These are phyloP conservation scores for rapeseed (Brassica napus) DNA, from an alignment of 345 rosid genomes.

Conservation along the genomic window Da-Ae NC_063452.1:13053001-13053500, in stretches of 20 bases:
- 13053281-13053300: slow-evolving; percentile 5
- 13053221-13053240: not conserved
- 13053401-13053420: slow-evolving; percentile 17
- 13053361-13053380: slow-evolving; percentile 16
- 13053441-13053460: slow-evolving; percentile 9
- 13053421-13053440: not conserved
- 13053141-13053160: not conserved
- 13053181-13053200: not conserved
- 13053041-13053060: not conserved
- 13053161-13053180: slow-evolving; percentile 11
- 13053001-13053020: not conserved
- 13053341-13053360: not conserved
- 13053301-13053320: not conserved
- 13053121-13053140: not conserved
- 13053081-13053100: slow-evolving; percentile 10
- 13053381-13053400: slow-evolving; percentile 12
- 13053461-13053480: slow-evolving; percentile 18
- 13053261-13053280: slow-evolving; percentile 8
- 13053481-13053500: not conserved
- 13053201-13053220: not conserved
- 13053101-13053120: slow-evolving; percentile 7
- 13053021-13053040: not conserved
- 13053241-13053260: slow-evolving; percentile 16
- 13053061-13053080: not conserved
- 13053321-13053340: not conserved